Conservation (phyloP, 257 asterid species). For the Apocynum venetum region DNA sequence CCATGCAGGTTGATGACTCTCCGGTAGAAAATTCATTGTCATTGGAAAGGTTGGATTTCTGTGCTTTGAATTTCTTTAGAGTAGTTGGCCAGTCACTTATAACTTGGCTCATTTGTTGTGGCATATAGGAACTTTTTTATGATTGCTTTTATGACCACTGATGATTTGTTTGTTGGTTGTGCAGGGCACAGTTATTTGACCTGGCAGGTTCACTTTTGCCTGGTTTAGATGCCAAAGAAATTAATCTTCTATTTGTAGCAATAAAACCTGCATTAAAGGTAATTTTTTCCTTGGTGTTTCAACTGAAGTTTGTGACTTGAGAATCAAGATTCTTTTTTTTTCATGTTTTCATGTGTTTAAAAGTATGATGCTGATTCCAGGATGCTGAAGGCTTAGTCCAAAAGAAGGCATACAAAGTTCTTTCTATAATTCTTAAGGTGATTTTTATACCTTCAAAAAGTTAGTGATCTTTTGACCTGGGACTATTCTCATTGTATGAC, state of each 20-base stretch:
- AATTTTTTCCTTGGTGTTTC: neutral
- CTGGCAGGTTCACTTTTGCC: slow-evolving; percentile 83
- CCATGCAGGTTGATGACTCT: slow-evolving; percentile 69
- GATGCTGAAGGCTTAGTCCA: slow-evolving; percentile 77
- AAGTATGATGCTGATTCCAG: slow-evolving; percentile 34
- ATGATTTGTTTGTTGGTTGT: slow-evolving; percentile 18
- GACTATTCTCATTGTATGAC: neutral
- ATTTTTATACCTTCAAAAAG: slow-evolving; percentile 11
- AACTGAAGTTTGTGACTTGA: neutral
- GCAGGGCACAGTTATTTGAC: slow-evolving; percentile 79
- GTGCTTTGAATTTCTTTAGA: neutral
- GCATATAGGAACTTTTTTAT: neutral
- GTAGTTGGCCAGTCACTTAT: slow-evolving; percentile 6
- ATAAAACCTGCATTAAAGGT: slow-evolving; percentile 68
- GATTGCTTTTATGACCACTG: slow-evolving; percentile 7
- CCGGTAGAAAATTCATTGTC: slow-evolving; percentile 38
- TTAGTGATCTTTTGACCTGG: neutral
- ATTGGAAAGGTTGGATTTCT: slow-evolving; percentile 49
- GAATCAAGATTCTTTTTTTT: neutral
- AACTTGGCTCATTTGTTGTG: neutral
- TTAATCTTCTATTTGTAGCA: slow-evolving; percentile 55
- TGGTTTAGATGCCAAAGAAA: slow-evolving; percentile 65
- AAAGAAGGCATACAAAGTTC: slow-evolving; percentile 85
- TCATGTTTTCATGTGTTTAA: neutral
- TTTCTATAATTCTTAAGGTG: slow-evolving; percentile 70